Base-by-base conservation (phyloP, 768 basidiomycete species). In the Lactifluus subvellereus region DNA sequence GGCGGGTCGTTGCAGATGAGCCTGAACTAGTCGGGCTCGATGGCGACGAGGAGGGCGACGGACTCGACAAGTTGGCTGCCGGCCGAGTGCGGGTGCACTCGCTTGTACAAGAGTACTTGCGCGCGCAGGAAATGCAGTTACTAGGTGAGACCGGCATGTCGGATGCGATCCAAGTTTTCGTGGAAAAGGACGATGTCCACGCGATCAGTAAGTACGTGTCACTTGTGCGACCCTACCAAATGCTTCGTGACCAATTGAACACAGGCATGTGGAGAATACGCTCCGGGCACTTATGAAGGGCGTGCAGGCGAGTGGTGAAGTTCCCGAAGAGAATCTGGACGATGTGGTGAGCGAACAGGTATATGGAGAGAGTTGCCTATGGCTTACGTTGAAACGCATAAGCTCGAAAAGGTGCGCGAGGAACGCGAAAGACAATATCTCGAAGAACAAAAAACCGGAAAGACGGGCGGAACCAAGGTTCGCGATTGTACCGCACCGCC, bases 151-250 rank as follows among this genome's bases (percentile, higher is more conserved):
- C 80, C 47, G 94, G 89, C 30, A 91, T 99, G 89, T 88, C 87
- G 45, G 91, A 94, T 72, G 97, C 97, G 6, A 94, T 99, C 57
- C 87, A 91, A 77, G 81, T 87, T 74, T 98, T 91, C 75, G 95
- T 99, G 62, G 95, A 98, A 74, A 99, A 99, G 79, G 96, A 98
- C 70, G 94, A 97, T 73, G 86, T 84, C 33, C 90, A 94, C 77
- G 93, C 96, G 9, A 96, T 99, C 71, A 83, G 86, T 67, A 82
- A 78, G 94, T 94, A 67, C 67, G 89, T 82, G 4, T 14, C n/a
- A 38, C 6, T 18, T 37, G 38, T 20, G 55, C 35, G n/a, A 16
- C 30, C 22, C 20, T 32, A 22, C 27, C 18, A 58, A 33, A 58
- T 27, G 1, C n/a, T 4, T 13, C 38, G 33, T 7, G 50, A 32